Conservation (phyloP, 805 yeast species). For the Ogataea neopini region DNA sequence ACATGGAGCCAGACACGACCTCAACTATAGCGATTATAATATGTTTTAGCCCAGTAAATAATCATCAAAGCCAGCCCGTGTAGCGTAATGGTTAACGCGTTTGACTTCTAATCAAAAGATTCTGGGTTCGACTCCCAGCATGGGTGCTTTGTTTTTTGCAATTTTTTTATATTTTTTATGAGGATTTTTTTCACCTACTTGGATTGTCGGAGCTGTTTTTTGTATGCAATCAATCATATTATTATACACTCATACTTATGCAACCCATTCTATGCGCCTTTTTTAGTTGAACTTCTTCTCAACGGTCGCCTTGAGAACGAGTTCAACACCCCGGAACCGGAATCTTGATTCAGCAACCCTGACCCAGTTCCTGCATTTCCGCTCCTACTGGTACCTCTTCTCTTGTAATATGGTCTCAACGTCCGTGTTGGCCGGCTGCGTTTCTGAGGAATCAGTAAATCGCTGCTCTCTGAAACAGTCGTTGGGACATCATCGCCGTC, state of each 20-base stretch:
- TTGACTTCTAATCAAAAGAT: constrained; percentile 66
- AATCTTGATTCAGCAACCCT: background rate
- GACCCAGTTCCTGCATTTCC: background rate
- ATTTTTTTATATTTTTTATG: constrained; percentile 11
- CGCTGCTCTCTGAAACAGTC: background rate
- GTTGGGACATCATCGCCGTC: background rate
- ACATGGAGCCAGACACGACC: background rate
- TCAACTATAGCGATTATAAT: too few relatives aligned
- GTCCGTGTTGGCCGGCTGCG: background rate
- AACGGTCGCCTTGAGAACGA: background rate
- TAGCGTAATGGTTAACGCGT: constrained; percentile 69
- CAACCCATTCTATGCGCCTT: background rate
- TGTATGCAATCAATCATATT: background rate
- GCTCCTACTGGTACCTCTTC: background rate
- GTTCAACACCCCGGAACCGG: background rate
- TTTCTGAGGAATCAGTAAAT: constrained; percentile 1
- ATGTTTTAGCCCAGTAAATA: too few relatives aligned
- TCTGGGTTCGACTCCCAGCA: constrained; percentile 62
- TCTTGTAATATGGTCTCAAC: background rate
- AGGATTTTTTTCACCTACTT: background rate
- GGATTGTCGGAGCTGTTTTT: too few relatives aligned
- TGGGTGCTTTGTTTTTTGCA: constrained; percentile 33
- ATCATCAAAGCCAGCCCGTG: constrained; percentile 42
- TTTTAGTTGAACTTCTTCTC: background rate
- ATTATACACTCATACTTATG: constrained; percentile 2